Percentiles rank a stretch among this genome's conserved stretches.
These are phyloP conservation scores for Priceomyces carsonii DNA, from an alignment of 805 yeast genomes.

Conservation along the genomic window DNA sequence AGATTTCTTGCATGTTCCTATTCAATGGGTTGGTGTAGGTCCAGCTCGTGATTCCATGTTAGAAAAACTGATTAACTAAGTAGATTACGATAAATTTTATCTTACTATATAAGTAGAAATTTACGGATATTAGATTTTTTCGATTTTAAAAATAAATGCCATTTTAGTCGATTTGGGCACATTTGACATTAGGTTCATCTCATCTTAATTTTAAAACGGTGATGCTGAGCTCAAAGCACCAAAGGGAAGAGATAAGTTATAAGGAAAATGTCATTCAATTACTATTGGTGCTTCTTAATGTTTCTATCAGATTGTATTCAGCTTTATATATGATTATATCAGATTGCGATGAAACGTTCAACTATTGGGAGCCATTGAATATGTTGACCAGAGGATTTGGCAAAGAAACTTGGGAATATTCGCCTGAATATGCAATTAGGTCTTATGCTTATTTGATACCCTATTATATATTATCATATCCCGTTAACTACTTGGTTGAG, in stretches of 20 bases:
- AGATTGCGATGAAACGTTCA: slow-evolving; percentile 91
- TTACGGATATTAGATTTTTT: too few relatives aligned
- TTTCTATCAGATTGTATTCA: slow-evolving; percentile 30
- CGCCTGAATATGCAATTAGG: slow-evolving; percentile 84
- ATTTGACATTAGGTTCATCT: too few relatives aligned
- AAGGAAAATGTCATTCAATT: not conserved
- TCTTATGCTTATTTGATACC: slow-evolving; percentile 78
- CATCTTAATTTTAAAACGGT: too few relatives aligned
- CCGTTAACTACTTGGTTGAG: slow-evolving; percentile 16
- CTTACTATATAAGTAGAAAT: too few relatives aligned
- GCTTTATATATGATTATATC: slow-evolving; percentile 68
- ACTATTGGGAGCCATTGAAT: slow-evolving; percentile 94
- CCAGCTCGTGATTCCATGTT: slow-evolving; percentile 95
- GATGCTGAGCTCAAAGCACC: too few relatives aligned
- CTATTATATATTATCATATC: slow-evolving; percentile 32
- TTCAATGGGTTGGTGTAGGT: slow-evolving; percentile 98
- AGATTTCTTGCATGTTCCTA: slow-evolving; percentile 77
- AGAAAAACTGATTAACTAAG: slow-evolving; percentile 42
- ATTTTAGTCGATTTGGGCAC: too few relatives aligned
- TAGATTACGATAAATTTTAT: too few relatives aligned
- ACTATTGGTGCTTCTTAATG: slow-evolving; percentile 5
- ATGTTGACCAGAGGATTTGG: slow-evolving; percentile 78
- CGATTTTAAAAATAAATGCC: too few relatives aligned
- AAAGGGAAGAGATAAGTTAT: too few relatives aligned
- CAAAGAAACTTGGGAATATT: slow-evolving; percentile 94